Conservation (phyloP, 345 rosid species). For the Camelina neglecta region DNA sequence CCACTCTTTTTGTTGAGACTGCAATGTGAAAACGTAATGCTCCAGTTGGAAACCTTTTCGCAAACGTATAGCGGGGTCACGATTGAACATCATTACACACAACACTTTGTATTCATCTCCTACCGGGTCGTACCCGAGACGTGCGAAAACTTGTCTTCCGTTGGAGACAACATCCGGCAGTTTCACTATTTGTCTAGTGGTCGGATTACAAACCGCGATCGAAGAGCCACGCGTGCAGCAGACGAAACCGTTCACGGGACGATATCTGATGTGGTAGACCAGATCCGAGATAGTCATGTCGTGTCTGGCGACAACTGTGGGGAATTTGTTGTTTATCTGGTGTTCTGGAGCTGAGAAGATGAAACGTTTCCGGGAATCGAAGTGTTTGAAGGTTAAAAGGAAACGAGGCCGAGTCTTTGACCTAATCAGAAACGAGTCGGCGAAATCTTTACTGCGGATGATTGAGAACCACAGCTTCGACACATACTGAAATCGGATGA, state of each 20-base stretch:
- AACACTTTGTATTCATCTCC: slow-evolving; percentile 14
- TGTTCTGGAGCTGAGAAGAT: too few species aligned
- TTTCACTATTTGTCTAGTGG: slow-evolving; percentile 8
- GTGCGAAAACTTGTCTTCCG: background rate
- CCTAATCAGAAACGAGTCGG: too few species aligned
- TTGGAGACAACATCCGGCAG: background rate
- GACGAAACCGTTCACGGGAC: slow-evolving; percentile 9
- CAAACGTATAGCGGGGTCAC: background rate
- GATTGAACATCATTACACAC: background rate
- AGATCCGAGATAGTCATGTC: too few species aligned
- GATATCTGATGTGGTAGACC: background rate
- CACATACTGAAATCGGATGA: background rate
- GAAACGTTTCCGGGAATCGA: too few species aligned
- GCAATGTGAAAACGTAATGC: background rate
- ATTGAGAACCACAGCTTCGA: too few species aligned
- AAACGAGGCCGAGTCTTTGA: too few species aligned
- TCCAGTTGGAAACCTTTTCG: background rate
- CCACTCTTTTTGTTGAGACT: background rate
- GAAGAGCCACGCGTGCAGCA: slow-evolving; percentile 6
- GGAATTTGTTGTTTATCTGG: too few species aligned
- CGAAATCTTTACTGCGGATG: too few species aligned
- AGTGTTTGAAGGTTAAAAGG: too few species aligned
- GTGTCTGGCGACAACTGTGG: too few species aligned
- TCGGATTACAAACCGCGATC: slow-evolving; percentile 14
- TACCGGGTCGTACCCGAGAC: slow-evolving; percentile 19